Evolutionary conservation across 768 basidiomycete genomes (phyloP).

Genomic region (Trametes coccinea): DNA sequence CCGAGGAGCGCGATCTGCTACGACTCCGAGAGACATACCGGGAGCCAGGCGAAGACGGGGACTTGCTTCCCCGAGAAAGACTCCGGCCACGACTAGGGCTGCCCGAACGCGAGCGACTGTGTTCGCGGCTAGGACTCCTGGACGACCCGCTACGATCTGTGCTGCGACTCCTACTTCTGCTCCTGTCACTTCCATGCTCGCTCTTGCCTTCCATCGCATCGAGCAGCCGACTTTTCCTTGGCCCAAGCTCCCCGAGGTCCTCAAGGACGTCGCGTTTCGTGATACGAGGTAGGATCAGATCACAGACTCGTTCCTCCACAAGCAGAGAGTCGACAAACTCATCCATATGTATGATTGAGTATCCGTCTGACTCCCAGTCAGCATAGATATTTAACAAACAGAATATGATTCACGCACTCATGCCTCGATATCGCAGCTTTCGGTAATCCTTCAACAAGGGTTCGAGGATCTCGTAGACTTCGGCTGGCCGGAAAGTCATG

Average conservation of each 20-base stretch:
- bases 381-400: not conserved
- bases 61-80: conserved; percentile 15
- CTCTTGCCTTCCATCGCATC: conserved; percentile 81
- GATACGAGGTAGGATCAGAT: conserved; percentile 91
- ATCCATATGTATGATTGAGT: conserved; percentile 84
- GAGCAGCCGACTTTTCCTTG: conserved; percentile 82
- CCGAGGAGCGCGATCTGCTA: conserved; percentile 49
- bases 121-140: not conserved
- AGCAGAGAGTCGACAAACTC: conserved; percentile 87
- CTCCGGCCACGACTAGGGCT: conserved; percentile 15
- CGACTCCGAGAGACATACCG: conserved; percentile 70
- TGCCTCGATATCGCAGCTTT: conserved; percentile 80
- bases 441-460: conserved; percentile 92
- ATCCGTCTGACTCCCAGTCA: conserved; percentile 63
- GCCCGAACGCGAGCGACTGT: conserved; percentile 9
- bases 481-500: conserved; percentile 87
- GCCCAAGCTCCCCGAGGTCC: conserved; percentile 87
- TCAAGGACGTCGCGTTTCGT: conserved; percentile 85
- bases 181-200: conserved; percentile 47
- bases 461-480: conserved; percentile 92
- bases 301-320: conserved; percentile 90
- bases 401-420: conserved; percentile 53
- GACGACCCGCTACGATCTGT: conserved; percentile 30
- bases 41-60: conserved; percentile 48
- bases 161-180: conserved; percentile 37